Evolutionary conservation across 1,284 basidiomycete species (phyloP).

Genomic region (Cryptococcus sp.): DNA sequence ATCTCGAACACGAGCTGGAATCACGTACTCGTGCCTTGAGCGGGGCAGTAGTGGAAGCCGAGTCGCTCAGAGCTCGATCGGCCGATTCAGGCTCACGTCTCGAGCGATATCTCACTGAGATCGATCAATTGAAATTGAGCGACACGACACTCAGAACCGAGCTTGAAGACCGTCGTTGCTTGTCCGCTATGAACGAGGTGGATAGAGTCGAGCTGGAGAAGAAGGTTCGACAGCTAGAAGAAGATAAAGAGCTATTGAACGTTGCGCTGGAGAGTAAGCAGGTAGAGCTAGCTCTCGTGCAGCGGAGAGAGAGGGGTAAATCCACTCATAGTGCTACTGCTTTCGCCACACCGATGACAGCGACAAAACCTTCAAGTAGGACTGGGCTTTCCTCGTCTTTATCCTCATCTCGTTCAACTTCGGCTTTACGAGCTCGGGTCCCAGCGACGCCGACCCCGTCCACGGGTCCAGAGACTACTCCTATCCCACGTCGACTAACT

Average conservation of each 20-base stretch:
- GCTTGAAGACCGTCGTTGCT: constrained; percentile 13
- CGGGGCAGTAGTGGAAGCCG: constrained; percentile 20
- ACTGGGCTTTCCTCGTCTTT: neutral
- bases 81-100: constrained; percentile 25
- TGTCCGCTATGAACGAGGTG: constrained; percentile 19
- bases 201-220: constrained; percentile 23
- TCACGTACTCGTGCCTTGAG: constrained; percentile 14
- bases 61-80: constrained; percentile 20
- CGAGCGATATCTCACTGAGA: constrained; percentile 26
- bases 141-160: constrained; percentile 25
- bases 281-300: constrained; percentile 29
- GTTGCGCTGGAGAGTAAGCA: constrained; percentile 39
- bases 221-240: constrained; percentile 21
- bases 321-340: neutral
- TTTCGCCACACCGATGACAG: neutral
- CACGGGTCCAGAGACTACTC: constrained; percentile 11
- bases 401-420: neutral
- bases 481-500: constrained; percentile 11
- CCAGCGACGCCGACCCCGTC: constrained; percentile 16
- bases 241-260: constrained; percentile 40
- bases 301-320: constrained; percentile 16
- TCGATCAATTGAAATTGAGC: constrained; percentile 32
- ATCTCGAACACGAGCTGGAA: constrained; percentile 17
- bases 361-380: neutral
- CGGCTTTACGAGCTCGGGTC: neutral